Base-by-base conservation (phyloP, 495 filamentous ascomycete species). In the Aspergillus mulundensis region DNA sequence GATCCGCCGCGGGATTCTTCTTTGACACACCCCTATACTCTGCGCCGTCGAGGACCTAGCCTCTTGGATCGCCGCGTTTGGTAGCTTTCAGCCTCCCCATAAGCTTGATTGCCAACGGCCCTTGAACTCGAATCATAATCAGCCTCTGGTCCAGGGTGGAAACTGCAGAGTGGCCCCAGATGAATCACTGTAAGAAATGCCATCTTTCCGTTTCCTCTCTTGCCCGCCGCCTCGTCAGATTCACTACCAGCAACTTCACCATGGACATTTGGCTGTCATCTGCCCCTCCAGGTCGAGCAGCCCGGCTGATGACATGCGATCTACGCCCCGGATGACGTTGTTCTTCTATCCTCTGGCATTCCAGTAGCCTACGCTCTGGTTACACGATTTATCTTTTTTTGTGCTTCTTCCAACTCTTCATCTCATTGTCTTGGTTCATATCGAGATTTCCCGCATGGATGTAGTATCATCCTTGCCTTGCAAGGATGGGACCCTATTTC, bases 141-240 rank as follows among this genome's bases (percentile, higher is more conserved):
- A 40, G n/a, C 5, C 20, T 20, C 34, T 23, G 47, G 32, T 30
- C 45, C 8, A 42, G 12, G 48, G 32, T 40, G 34, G 45, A 30
- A 39, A 19, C 24, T 39, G 47, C 25, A 16, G 44, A 10, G 53
- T 47, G 54, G 54, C 38, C 46, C 38, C 58, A 48, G 61, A 66
- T 66, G 63, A 66, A 66, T 66, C 63, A 63, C 40, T 57, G 66
- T 71, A 62, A 63, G 66, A 55, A 53, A 50, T 50, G 51, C 60
- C 11, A 49, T 42, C 44, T n/a, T n/a, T n/a, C n/a, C n/a, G n/a
- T n/a, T n/a, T 36, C 32, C 52, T 28, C 23, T 53, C 12, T 30
- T 7, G 18, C 36, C n/a, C 51, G 21, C 36, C 47, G 8, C 58
- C 11, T 39, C 42, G 25, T 59, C 57, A 53, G 43, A 52, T 60